phyloP scores from a whole-genome alignment of 345 rosid genomes.

The Citrus sp. region DNA sequence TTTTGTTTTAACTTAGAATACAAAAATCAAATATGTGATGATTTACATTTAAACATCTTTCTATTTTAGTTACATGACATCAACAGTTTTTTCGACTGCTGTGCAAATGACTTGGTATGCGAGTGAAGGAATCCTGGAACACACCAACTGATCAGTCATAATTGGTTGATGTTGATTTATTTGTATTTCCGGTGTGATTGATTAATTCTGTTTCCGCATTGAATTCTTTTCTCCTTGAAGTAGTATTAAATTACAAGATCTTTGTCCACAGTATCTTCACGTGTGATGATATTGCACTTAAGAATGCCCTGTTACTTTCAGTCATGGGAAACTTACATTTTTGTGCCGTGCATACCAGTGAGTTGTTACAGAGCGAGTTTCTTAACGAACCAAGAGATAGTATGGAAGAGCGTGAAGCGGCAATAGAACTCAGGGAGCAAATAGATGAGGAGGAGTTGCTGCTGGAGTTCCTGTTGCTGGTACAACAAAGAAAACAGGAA shows the following conservation, averaged over 20 bases:
- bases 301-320: background rate
- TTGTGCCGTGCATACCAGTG: constrained; percentile 44
- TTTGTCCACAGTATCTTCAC: background rate
- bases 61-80: background rate
- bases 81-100: background rate
- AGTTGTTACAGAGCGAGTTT: constrained; percentile 75
- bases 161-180: background rate
- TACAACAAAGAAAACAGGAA: constrained; percentile 76
- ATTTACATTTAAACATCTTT: background rate
- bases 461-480: constrained; percentile 78
- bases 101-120: background rate
- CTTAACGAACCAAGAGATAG: constrained; percentile 70
- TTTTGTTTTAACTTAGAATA: background rate
- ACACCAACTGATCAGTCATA: background rate
- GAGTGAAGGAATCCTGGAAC: background rate
- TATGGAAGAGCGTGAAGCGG: constrained; percentile 87
- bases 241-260: background rate
- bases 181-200: background rate
- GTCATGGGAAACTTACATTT: background rate
- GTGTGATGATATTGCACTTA: background rate
- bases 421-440: constrained; percentile 65
- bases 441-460: constrained; percentile 83
- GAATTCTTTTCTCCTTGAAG: background rate
- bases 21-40: background rate
- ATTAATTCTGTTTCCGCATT: background rate